Percentiles rank a stretch among this genome's conserved stretches.
These are phyloP conservation scores for Sonneratia caseolaris DNA, from an alignment of 345 rosid genomes.

Conservation along the genomic window DNA sequence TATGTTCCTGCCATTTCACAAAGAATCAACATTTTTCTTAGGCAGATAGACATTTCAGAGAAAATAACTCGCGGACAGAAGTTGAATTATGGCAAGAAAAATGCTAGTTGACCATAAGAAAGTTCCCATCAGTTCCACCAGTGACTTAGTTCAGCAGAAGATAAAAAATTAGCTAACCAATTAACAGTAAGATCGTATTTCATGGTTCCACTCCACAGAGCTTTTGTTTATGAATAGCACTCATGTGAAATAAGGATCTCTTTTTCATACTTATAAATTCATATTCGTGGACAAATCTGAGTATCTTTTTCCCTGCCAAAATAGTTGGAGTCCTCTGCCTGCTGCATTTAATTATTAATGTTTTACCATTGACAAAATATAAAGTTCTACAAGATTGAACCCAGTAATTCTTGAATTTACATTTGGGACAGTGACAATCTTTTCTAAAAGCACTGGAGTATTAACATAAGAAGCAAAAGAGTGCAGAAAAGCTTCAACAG, in stretches of 20 bases:
- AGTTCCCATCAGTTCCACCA: neutral
- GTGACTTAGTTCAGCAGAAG: neutral
- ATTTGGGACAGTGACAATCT: neutral
- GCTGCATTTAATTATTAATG: neutral
- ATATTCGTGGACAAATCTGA: neutral
- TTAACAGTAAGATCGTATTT: neutral
- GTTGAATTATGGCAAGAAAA: neutral
- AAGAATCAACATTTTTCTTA: neutral
- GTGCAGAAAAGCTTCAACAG: neutral
- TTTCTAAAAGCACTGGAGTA: neutral
- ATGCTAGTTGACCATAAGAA: neutral
- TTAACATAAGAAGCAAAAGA: neutral
- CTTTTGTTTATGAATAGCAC: neutral
- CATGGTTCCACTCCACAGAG: neutral
- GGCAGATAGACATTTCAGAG: neutral
- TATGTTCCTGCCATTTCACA: neutral
- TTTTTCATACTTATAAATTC: neutral
- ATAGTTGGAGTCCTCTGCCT: neutral
- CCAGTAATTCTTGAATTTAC: neutral
- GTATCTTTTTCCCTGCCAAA: neutral
- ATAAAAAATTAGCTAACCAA: neutral
- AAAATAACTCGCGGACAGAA: neutral
- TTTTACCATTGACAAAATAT: neutral
- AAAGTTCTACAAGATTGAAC: neutral
- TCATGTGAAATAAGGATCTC: neutral